Base-by-base conservation (phyloP, 345 rosid genomes). In the Cardamine resedifolia region DNA sequence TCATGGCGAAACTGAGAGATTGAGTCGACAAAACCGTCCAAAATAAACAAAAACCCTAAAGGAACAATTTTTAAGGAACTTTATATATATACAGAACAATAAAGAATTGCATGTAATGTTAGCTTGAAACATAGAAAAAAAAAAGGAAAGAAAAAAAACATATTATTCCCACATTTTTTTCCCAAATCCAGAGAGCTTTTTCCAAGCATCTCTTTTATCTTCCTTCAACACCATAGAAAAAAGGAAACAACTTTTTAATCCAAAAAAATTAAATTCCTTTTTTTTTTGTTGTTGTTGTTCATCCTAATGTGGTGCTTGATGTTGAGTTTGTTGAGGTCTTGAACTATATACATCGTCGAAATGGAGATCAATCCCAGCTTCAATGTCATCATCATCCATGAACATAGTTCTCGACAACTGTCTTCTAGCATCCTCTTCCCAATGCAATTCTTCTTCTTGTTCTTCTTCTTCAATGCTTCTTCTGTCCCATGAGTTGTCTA, bases 331-430 rank as follows among this genome's bases (percentile, higher is more conserved):
- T 4, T 87, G 92, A 18, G 89, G 90, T 71, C 80, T 79, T 83
- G 68, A 65, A 67, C 85, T 83, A 76, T 85, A 95, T 68, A 95
- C 68, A 75, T 91, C 92, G 58, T 81, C 98, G 58, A 95, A 95
- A 78, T 91, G 92, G 36, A 95, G 96, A 78, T 72, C 81, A 34
- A 88, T 33, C 36, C 85, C 86, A 2, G 63, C 82, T 78, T 87
- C 96, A 50, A 86, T 75, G 80, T 87, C 91, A 10, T 71, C 68
- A 21, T 64, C 70, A 18, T 61, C 90, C 78, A 77, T 56, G 43
- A 73, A 77, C 11, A 75, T 72, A 1, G 83, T 83, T 55, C 75
- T 73, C 15, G 89, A 79, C 71, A 85, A 39, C 41, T 74, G 76
- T 59, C 76, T 77, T 36, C 58, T 69, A 18, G 80, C 75, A 68